A percentile compares a stretch with the other conserved stretches of the same genome.
phyloP scores from a whole-genome alignment of 768 basidiomycete species.

The Lactarius pseudohatsudake region DNA sequence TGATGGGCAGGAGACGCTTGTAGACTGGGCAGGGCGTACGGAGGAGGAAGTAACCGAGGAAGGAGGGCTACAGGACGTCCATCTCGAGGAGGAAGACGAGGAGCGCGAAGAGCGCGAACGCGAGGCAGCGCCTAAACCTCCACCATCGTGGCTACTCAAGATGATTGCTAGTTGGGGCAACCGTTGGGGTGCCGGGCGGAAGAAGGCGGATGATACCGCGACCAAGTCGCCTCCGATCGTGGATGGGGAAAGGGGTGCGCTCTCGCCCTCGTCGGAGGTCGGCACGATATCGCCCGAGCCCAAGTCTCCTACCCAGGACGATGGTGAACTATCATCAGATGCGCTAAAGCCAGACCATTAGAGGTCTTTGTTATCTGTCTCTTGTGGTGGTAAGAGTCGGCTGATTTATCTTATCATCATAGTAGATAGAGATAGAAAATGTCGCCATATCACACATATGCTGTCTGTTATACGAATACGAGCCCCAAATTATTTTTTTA shows the following conservation, averaged over 20 bases:
- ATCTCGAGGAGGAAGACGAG: slow-evolving; percentile 43
- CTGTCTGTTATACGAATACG: background rate
- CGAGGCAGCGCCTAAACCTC: slow-evolving; percentile 66
- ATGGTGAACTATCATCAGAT: slow-evolving; percentile 1
- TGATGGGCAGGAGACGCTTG: slow-evolving; percentile 58
- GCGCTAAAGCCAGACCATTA: slow-evolving; percentile 4
- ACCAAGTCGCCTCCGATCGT: slow-evolving; percentile 22
- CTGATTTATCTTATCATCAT: slow-evolving; percentile 7
- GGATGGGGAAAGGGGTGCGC: slow-evolving; percentile 15
- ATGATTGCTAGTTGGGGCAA: slow-evolving; percentile 79
- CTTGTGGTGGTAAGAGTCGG: background rate
- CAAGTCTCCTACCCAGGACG: slow-evolving; percentile 4
- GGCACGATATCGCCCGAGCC: slow-evolving; percentile 17
- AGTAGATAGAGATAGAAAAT: slow-evolving; percentile 7
- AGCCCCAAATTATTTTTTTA: slow-evolving; percentile 45
- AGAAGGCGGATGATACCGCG: slow-evolving; percentile 24
- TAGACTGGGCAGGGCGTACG: slow-evolving; percentile 68
- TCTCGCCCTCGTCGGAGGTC: slow-evolving; percentile 14
- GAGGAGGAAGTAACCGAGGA: slow-evolving; percentile 80
- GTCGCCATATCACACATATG: background rate
- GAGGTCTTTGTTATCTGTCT: background rate
- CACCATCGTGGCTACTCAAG: slow-evolving; percentile 67
- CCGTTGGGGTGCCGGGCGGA: slow-evolving; percentile 45
- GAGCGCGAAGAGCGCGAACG: slow-evolving; percentile 55
- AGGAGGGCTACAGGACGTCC: slow-evolving; percentile 36